phyloP scores from a whole-genome alignment of 192 early-diverging fungal genomes.

The Thamnidium elegans region DNA sequence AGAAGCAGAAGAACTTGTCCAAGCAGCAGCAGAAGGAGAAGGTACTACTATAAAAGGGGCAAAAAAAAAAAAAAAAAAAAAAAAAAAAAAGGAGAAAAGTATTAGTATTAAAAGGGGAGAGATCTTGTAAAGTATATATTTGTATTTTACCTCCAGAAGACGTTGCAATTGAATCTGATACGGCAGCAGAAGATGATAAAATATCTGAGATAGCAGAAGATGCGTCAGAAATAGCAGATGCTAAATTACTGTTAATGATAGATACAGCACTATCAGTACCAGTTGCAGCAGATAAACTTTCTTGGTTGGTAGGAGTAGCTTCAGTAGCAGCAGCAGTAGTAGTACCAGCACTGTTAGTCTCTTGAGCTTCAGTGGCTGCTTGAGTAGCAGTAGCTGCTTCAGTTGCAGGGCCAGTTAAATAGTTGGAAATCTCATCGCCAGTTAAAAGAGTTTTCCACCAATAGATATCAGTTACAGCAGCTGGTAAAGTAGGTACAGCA shows the following conservation, averaged over 20 bases:
- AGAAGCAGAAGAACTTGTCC: not conserved
- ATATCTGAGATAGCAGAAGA: too few relatives aligned
- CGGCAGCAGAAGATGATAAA: not conserved
- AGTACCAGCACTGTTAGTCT: not conserved
- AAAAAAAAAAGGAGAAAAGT: not conserved
- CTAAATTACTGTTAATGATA: not conserved
- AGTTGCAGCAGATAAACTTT: conserved; percentile 2
- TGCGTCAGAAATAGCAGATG: too few relatives aligned
- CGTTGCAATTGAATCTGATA: not conserved
- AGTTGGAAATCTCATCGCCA: not conserved
- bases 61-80: not conserved
- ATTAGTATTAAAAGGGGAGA: not conserved
- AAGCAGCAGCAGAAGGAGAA: conserved; percentile 7
- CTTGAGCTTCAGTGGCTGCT: not conserved
- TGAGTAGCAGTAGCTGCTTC: not conserved
- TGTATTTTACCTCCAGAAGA: not conserved
- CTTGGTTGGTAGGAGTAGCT: not conserved
- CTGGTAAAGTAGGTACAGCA: not conserved
- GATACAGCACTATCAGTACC: conserved; percentile 3
- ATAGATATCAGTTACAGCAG: conserved; percentile 9
- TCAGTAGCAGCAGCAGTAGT: not conserved
- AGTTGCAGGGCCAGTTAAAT: conserved; percentile 7
- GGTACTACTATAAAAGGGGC: not conserved
- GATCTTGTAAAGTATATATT: not conserved
- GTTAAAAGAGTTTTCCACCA: conserved; percentile 14